These are phyloP conservation scores for Lunasporangiospora selenospora DNA, from an alignment of 192 early-diverging fungal species.

Conservation along the genomic window DNA sequence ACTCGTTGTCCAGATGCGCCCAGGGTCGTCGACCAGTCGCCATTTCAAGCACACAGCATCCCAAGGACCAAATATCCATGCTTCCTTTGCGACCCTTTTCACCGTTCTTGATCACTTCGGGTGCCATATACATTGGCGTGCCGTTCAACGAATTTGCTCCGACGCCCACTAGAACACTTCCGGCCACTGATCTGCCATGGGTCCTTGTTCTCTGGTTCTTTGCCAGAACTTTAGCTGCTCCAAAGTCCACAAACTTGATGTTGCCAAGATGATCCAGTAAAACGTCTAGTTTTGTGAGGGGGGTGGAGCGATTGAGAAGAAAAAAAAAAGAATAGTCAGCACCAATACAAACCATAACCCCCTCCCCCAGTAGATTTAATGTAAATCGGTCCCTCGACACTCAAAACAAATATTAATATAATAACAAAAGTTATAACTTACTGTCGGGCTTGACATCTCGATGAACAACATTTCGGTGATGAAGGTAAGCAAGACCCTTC, in stretches of 20 bases:
- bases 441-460: constrained; percentile 88
- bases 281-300: too few species aligned
- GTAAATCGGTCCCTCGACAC: too few species aligned
- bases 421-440: constrained; percentile 46
- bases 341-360: too few species aligned
- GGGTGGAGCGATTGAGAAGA: too few species aligned
- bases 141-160: constrained; percentile 69
- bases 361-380: too few species aligned
- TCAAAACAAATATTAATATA: neutral
- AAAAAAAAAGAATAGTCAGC: neutral
- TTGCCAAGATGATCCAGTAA: constrained; percentile 77
- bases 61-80: constrained; percentile 94
- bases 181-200: constrained; percentile 34
- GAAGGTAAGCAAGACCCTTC: constrained; percentile 85
- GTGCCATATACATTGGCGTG: constrained; percentile 73
- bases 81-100: constrained; percentile 76
- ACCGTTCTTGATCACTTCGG: constrained; percentile 86
- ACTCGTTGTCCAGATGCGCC: constrained; percentile 91
- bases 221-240: constrained; percentile 86
- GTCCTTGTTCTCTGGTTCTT: constrained; percentile 73
- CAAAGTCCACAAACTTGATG: constrained; percentile 91
- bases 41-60: constrained; percentile 93
- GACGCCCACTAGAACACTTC: constrained; percentile 45
- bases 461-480: constrained; percentile 85
- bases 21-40: constrained; percentile 88